A percentile compares a stretch with the other conserved stretches of the same genome.
Evolutionary conservation across 78 protist genomes (phyloP).

Genomic region (slime mould (Dictyostelium discoideum)): dicty_2.7 NC_007088.5:1356001-1356500

Average conservation of each 20-base stretch:
- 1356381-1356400: neutral
- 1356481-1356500: neutral
- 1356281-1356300: neutral
- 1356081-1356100: neutral
- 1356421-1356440: no score
- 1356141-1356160: neutral
- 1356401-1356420: no score
- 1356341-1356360: neutral
- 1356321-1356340: neutral
- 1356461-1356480: no score
- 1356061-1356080: no score
- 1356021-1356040: no score
- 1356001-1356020: no score
- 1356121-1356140: neutral
- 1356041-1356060: no score
- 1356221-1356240: neutral
- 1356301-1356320: neutral
- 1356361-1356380: neutral
- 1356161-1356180: neutral
- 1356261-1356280: neutral
- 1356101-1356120: neutral
- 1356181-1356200: neutral
- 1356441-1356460: no score
- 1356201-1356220: neutral
- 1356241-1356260: neutral